Evolutionary conservation across 805 yeast species (phyloP), one percentile per base, ranked within the genome.

Genomic region (Suhomyces tanzawaensis): DNA sequence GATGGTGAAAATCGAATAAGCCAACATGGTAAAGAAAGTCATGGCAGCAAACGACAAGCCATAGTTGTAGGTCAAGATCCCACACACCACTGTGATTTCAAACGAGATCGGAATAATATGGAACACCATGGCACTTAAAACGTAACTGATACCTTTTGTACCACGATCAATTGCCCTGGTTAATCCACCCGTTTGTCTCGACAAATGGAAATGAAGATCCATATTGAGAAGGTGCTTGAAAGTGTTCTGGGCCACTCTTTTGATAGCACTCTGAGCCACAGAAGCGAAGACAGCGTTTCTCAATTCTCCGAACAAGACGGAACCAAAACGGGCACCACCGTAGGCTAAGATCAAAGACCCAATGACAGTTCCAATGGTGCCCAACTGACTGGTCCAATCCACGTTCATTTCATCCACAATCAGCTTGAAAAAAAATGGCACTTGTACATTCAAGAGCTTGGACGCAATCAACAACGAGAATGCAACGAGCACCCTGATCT

Each of bases 91-190:
- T 3, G 85, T 75, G 37, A 93, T 93, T 59, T 93, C 99, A 57
- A 93, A 85, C 3, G 95, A 74, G 28, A 91, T 85, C 7, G 99
- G 99, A 23, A 91, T 69, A 25, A 93, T 90, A 58, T 93, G 98
- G 69, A 93, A 91, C n/a, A 93, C 96, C 95, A 91, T 86, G 2
- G 98, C 96, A 25, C 86, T 80, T 32, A 93, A 68, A 4, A 93
- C 97, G 51, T 85, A 90, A 9, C 95, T 82, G 37, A 93, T 91
- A 67, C 99, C 99, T 52, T 93, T 91, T 1, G 98, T 91, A 60
- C 99, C 99, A 47, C 99, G 72, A 54, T 93, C 99, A 53, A 93
- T 93, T 1, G 98, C 98, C 44, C 99, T 72, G 0, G 97, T 91
- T 23, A 93, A 64, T 0, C 96, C 98, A 48, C 99, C 99, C 0